Percentiles rank a stretch among this genome's conserved stretches.
Evolutionary conservation across 331 rosid genomes (phyloP).

Genomic region (Prunus yedoensis): DNA sequence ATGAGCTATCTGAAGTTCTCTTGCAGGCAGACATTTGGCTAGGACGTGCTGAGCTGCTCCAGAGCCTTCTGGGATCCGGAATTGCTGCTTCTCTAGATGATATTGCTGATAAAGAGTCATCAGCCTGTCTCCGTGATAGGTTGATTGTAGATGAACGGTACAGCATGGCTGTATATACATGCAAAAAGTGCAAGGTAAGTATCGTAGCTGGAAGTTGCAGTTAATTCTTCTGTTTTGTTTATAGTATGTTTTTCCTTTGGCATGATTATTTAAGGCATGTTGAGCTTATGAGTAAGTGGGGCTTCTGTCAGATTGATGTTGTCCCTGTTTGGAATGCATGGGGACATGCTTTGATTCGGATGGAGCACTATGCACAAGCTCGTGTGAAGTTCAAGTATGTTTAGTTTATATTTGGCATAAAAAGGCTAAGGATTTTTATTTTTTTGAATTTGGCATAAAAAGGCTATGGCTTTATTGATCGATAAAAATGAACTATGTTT

Average conservation of each 20-base stretch:
- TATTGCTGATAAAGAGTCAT: conserved; percentile 88
- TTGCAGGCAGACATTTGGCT: conserved; percentile 82
- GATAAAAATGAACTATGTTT: not conserved
- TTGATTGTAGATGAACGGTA: conserved; percentile 83
- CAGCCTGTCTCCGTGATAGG: conserved; percentile 91
- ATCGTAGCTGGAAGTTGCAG: conserved; percentile 15
- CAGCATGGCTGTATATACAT: conserved; percentile 97
- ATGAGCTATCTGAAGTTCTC: conserved; percentile 79
- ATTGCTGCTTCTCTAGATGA: conserved; percentile 97
- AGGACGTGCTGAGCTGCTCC: conserved; percentile 94
- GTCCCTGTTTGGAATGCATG: conserved; percentile 99
- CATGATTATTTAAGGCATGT: conserved; percentile 14
- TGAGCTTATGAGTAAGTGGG: conserved; percentile 25
- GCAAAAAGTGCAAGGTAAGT: conserved; percentile 95
- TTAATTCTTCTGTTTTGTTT: conserved; percentile 13
- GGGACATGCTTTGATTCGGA: conserved; percentile 97
- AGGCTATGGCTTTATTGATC: conserved; percentile 13
- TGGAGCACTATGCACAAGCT: conserved; percentile 96
- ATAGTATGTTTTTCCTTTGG: conserved; percentile 14
- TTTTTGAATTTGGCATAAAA: too few species aligned
- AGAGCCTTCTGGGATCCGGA: conserved; percentile 95
- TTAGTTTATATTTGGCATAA: conserved; percentile 20
- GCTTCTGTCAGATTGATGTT: conserved; percentile 78
- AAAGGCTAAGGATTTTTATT: conserved; percentile 10
- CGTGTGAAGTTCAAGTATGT: conserved; percentile 96